phyloP scores from a whole-genome alignment of 179 eudicot species.

The Sideroxylon spinosum region DNA sequence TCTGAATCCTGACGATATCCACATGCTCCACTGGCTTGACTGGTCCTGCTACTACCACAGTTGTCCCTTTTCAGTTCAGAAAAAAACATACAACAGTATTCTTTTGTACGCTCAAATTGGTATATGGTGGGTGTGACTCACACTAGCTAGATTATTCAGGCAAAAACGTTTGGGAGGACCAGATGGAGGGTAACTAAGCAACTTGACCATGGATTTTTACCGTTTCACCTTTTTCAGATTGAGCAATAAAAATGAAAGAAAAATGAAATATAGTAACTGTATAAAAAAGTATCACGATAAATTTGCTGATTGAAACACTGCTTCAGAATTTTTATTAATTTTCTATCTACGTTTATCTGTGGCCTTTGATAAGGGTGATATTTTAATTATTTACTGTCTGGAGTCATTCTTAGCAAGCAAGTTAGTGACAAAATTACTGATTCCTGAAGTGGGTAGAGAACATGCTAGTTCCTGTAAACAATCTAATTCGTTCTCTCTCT shows the following conservation, averaged over 20 bases:
- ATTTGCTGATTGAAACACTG: not conserved
- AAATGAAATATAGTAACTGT: not conserved
- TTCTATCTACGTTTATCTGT: not conserved
- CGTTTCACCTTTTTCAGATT: not conserved
- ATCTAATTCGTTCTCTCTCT: not conserved
- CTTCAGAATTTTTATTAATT: not conserved
- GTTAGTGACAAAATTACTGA: not conserved
- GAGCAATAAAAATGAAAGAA: not conserved
- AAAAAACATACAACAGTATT: not conserved
- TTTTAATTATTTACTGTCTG: not conserved
- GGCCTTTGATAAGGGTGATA: not conserved
- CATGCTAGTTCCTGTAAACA: not conserved
- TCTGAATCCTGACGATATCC: constrained; percentile 27
- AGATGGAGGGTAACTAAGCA: not conserved
- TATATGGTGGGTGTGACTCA: not conserved
- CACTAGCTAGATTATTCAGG: not conserved
- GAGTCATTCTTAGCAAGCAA: not conserved
- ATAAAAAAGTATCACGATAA: not conserved
- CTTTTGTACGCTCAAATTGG: constrained; percentile 8
- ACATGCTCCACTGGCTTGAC: constrained; percentile 27
- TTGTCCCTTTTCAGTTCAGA: constrained; percentile 6
- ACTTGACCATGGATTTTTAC: not conserved
- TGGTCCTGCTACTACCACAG: constrained; percentile 22
- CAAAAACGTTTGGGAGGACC: not conserved
- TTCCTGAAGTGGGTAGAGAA: not conserved